A percentile compares a stretch with the other conserved stretches of the same genome.
phyloP scores from a whole-genome alignment of 306 rosid genomes.

The Begonia masoniana region DNA sequence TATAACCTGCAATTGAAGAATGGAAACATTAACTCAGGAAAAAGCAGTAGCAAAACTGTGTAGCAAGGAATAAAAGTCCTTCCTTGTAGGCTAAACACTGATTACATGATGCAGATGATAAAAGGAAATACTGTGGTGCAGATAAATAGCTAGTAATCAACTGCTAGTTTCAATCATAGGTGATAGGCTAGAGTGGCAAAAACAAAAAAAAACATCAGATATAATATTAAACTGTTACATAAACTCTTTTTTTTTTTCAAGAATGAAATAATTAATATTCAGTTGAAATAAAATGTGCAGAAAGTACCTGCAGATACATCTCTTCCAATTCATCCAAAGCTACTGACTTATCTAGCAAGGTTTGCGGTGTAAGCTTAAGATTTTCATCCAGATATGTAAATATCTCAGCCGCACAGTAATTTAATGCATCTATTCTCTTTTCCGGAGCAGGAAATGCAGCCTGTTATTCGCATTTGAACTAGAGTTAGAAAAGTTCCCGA shows the following conservation, averaged over 20 bases:
- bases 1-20: slow-evolving; percentile 53
- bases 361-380: slow-evolving; percentile 74
- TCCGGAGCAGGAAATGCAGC: slow-evolving; percentile 88
- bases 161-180: background rate
- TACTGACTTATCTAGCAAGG: slow-evolving; percentile 64
- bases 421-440: slow-evolving; percentile 80
- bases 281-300: background rate
- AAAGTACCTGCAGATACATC: slow-evolving; percentile 78
- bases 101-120: no score
- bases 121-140: background rate
- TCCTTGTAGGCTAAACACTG: no score
- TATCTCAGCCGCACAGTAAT: slow-evolving; percentile 63
- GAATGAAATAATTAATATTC: slow-evolving; percentile 3
- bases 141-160: background rate
- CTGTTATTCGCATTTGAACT: slow-evolving; percentile 26
- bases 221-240: background rate
- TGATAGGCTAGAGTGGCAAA: background rate
- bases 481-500: slow-evolving; percentile 4
- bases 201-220: no score
- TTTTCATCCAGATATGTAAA: slow-evolving; percentile 78
- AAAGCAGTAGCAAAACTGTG: background rate
- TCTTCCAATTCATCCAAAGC: slow-evolving; percentile 84
- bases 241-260: background rate
- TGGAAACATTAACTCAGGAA: slow-evolving; percentile 9
- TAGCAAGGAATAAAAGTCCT: no score